Evolutionary conservation across 306 rosid genomes (phyloP), one percentile per base, ranked within the genome.

Genomic region (Herpetospermum pedunculosum): DNA sequence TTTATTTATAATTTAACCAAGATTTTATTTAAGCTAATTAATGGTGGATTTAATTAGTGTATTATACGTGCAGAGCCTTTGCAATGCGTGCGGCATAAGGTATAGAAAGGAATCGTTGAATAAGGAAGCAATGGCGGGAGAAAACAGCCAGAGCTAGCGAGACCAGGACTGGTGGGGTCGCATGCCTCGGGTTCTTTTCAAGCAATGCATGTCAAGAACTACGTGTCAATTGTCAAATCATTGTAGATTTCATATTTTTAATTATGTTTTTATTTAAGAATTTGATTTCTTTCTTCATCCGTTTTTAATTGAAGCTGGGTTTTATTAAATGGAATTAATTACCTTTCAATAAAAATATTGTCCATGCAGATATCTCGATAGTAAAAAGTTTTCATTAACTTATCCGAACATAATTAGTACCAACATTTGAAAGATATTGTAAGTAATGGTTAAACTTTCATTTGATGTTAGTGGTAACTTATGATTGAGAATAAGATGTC

Each of bases 11-110:
- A n/a, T n/a, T n/a, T n/a, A n/a, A n/a, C n/a, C n/a, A n/a, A n/a
- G n/a, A n/a, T n/a, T n/a, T n/a, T n/a, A n/a, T n/a, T n/a, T n/a
- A n/a, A n/a, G n/a, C n/a, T 38, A 8, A 38, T 4, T 46, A 52
- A 21, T 10, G 15, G 60, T 23, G 32, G 6, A 54, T 57, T 57
- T 28, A 57, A 25, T 26, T 0, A 55, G 63, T 2, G 35, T 28
- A 13, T 26, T 21, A 23, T 14, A 15, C 4, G 26, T 55, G 12
- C 69, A 60, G 69, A 62, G 69, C 44, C 69, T 62, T 16, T 62
- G 69, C 69, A 62, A 62, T 32, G 69, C 69, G 0, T 62, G 69
- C 28, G 69, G 69, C 44, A 62, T 62, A 32, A 62, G 69, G 69
- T 62, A 62, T 8, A 62, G 69, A 18, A 62, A 62, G 26, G 69